Evolutionary conservation across 768 basidiomycete genomes (phyloP), one percentile per base, ranked within the genome.

Genomic region (Lepiota venenata): DNA sequence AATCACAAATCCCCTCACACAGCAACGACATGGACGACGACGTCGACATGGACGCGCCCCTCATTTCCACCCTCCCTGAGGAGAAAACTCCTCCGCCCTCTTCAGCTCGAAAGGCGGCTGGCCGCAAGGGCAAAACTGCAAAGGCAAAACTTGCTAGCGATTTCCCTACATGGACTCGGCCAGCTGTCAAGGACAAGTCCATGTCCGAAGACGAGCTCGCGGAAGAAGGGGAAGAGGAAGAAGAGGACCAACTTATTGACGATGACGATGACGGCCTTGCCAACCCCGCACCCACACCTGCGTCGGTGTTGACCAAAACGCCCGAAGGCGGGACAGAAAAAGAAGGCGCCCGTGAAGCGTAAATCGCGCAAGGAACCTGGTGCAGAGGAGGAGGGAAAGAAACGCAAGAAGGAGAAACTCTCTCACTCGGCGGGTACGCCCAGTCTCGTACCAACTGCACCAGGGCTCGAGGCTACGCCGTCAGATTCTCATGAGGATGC

Each of bases 181-280:
- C 41, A 38, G 56, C 62, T 12, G 47, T 50, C 44, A 60, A 61
- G 14, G 55, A 50, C 35, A 61, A 60, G 32, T 36, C 59, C 15
- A 55, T 62, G 35, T 55, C 52, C 15, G 57, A 52, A 12, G 59
- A 49, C 12, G 61, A 59, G 32, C 80, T 76, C 14, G 80, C 79
- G 10, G 84, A 81, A 7, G 85, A 87, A 29, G 79, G 79, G 25
- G 25, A 25, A 0, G 87, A 88, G 35, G 82, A 84, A 40, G 82
- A 88, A 66, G 87, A 89, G 69, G 88, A 91, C 71, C 83, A 90
- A 61, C 79, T 91, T 59, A 85, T 90, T 60, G 88, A 91, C 67
- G 88, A 69, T 52, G 63, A 68, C 47, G 67, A 71, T 37, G 69
- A 69, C 29, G 63, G 66, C 36, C 54, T 64, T 18, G 57, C 63